Base-by-base conservation (phyloP, 257 asterid genomes). In the Nyctanthes arbortristis region DNA sequence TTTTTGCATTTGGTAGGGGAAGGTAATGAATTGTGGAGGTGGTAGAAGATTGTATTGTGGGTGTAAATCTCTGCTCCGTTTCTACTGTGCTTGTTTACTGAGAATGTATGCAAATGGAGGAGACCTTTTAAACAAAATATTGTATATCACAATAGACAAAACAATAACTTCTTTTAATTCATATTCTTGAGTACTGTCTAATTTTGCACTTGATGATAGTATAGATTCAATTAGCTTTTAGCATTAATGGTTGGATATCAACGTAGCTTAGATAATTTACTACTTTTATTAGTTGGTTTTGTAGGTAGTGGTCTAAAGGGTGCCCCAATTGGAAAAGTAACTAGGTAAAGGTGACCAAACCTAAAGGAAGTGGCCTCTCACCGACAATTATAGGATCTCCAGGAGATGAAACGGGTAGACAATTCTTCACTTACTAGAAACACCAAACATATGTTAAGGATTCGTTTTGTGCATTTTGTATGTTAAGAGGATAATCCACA, bases 11-110 rank as follows among this genome's bases (percentile, higher is more conserved):
- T 36, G 31, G 49, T 63, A 90, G 96, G 96, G 96, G 33, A 90
- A 90, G 66, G 68, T 90, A 70, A 87, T 90, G 96, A 90, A 90
- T 13, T 90, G 96, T 61, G 96, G 93, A 55, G 96, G 96, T 27
- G 91, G 91, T 56, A 96, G 98, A 40, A 89, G 90, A 55, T 59
- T 92, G 96, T 79, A 92, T 89, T 59, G 96, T 89, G 36, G 96
- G 88, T 96, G 96, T 92, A 82, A 55, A 27, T 13, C 1, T 1
- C 6, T 40, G 32, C 67, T 66, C 28, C 3, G 0, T 34, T 14
- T 56, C 57, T 20, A 20, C 37, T 59, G 37, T n/a, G 54, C 54
- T 20, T 8, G 13, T n/a, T 33, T 61, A 7, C 33, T 61, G 57
- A 56, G n/a, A n/a, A n/a, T n/a, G n/a, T n/a, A n/a, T n/a, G n/a